phyloP scores from a whole-genome alignment of 2,329 filamentous ascomycete genomes.

The Arthroderma uncinatum region DNA sequence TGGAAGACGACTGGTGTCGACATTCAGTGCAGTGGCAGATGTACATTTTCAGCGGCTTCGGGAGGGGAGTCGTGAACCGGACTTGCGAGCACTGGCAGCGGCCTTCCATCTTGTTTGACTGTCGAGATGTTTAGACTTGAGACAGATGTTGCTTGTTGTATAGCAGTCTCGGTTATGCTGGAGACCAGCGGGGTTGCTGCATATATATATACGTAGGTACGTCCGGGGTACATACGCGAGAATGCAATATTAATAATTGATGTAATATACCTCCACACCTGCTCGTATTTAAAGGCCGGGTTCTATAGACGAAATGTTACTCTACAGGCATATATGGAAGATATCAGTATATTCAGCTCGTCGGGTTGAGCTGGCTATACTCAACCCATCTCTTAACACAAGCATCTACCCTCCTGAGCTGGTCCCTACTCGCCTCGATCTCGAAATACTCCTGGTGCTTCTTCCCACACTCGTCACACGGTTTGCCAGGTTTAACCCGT shows the following conservation, averaged over 20 bases:
- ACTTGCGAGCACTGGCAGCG: slow-evolving; percentile 56
- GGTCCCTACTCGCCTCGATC: slow-evolving; percentile 61
- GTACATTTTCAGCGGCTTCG: slow-evolving; percentile 52
- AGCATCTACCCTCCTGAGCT: slow-evolving; percentile 57
- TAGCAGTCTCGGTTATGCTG: background rate
- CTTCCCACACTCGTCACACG: slow-evolving; percentile 67
- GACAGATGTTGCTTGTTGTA: background rate
- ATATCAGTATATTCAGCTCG: slow-evolving; percentile 2
- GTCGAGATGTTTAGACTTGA: background rate
- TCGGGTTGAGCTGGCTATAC: slow-evolving; percentile 54
- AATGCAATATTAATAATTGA: background rate
- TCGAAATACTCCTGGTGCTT: slow-evolving; percentile 95
- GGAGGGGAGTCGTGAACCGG: slow-evolving; percentile 50
- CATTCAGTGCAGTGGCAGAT: slow-evolving; percentile 62
- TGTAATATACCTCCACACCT: background rate
- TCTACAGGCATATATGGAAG: background rate
- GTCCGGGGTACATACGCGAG: background rate
- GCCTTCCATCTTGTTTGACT: slow-evolving; percentile 44
- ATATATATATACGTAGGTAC: background rate
- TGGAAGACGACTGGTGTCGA: slow-evolving; percentile 52
- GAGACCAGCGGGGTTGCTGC: background rate
- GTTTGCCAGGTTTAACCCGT: slow-evolving; percentile 45
- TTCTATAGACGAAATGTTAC: background rate
- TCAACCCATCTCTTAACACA: slow-evolving; percentile 74
- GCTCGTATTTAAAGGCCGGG: background rate